Evolutionary conservation across 1,284 basidiomycete species (phyloP).

Genomic region (Tremellales sp.): DNA sequence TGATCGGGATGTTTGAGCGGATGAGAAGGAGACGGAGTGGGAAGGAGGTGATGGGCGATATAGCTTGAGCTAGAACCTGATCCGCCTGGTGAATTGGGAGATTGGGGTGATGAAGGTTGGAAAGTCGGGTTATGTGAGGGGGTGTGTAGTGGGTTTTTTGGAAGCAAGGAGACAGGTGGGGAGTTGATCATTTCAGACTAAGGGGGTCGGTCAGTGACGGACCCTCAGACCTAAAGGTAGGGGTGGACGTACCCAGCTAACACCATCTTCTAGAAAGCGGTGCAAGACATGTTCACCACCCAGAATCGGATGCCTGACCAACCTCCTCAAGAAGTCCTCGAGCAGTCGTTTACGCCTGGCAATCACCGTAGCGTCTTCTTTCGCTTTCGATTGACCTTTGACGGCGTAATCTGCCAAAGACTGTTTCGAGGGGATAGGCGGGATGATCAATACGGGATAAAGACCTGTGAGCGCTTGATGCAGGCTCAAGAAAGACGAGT

Average conservation of each 20-base stretch:
- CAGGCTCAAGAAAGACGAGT: constrained; percentile 95
- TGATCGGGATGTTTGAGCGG: constrained; percentile 84
- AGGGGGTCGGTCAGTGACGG: constrained; percentile 4
- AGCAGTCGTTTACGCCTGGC: constrained; percentile 88
- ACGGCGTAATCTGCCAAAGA: constrained; percentile 93
- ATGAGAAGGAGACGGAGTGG: constrained; percentile 80
- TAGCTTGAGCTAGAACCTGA: constrained; percentile 31
- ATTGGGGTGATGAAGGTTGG: constrained; percentile 32
- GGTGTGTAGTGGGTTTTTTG: constrained; percentile 93
- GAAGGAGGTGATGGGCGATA: constrained; percentile 56
- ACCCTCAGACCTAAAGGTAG: too few relatives aligned
- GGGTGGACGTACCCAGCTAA: constrained; percentile 72
- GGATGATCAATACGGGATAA: constrained; percentile 94
- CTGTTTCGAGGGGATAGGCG: constrained; percentile 97
- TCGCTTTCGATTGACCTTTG: constrained; percentile 87
- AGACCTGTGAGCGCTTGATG: constrained; percentile 76
- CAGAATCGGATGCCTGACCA: constrained; percentile 84
- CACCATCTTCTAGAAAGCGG: constrained; percentile 89
- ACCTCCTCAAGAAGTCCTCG: constrained; percentile 87
- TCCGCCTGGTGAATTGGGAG: constrained; percentile 59
- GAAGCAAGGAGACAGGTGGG: constrained; percentile 80
- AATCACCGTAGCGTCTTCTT: constrained; percentile 91
- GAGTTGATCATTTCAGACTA: constrained; percentile 87
- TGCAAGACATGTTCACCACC: constrained; percentile 93
- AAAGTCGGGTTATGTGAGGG: constrained; percentile 87